Percentiles rank a stretch among this genome's conserved stretches.
Evolutionary conservation across 2,329 filamentous ascomycete genomes (phyloP).

Genomic region (Pyricularia pennisetigena): DNA sequence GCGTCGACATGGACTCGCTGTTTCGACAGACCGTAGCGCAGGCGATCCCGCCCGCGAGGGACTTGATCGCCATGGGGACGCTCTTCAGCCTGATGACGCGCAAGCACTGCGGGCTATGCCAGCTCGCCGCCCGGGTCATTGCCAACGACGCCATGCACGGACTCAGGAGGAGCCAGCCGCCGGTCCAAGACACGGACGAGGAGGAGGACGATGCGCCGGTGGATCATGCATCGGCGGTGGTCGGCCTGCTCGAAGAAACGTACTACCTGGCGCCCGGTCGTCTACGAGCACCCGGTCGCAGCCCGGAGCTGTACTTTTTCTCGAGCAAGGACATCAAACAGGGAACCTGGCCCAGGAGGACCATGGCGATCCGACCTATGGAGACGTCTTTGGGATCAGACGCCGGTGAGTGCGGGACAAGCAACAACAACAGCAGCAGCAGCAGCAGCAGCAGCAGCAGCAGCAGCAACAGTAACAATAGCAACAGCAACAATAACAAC

Average conservation of each 20-base stretch:
- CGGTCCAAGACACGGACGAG: background rate
- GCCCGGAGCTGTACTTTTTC: conserved; percentile 1
- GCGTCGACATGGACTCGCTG: background rate
- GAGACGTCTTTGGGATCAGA: background rate
- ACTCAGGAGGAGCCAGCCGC: background rate
- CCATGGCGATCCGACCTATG: conserved; percentile 5
- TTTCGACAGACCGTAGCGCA: background rate
- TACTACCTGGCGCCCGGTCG: conserved; percentile 2
- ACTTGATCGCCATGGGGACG: conserved; percentile 2
- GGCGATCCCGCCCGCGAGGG: background rate
- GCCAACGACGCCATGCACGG: background rate
- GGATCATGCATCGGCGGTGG: background rate
- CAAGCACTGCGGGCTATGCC: conserved; percentile 1
- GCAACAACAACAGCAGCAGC: background rate
- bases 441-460: too few relatives aligned
- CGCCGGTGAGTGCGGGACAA: background rate
- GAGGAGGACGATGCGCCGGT: background rate
- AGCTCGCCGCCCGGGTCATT: conserved; percentile 2
- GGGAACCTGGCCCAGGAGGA: background rate
- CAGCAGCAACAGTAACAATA: background rate
- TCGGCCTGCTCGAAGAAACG: conserved; percentile 1
- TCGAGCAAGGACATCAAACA: background rate
- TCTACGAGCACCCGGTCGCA: background rate
- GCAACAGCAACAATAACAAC: too few relatives aligned
- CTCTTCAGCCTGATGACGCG: conserved; percentile 2